Evolutionary conservation across 2,329 filamentous ascomycete species (phyloP), one percentile per base, ranked within the genome.

Genomic region (Fusarium sp.): DNA sequence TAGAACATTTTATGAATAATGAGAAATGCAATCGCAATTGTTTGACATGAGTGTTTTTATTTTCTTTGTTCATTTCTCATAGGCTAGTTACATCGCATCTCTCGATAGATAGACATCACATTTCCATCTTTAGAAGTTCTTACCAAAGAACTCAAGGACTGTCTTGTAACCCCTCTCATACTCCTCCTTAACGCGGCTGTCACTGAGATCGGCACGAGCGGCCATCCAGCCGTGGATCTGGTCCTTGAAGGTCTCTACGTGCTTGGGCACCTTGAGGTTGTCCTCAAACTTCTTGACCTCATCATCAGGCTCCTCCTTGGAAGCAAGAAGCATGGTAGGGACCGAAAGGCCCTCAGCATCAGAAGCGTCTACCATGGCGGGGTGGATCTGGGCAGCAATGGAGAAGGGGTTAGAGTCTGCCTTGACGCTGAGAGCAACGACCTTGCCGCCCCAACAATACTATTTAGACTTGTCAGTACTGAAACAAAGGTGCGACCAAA

Each of bases 191-290:
- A 90, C 87, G 47, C 85, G 86, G 55, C 85, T 82, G 52, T 91
- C 84, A 39, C 85, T 84, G 36, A 93, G 82, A 77, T 93, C 83
- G 0, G 88, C 85, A 32, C 91, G 87, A 3, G 92, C 91, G 3
- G 89, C 90, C 92, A 93, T 94, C 91, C 91, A 94, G 50, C 92
- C 92, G 81, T 94, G 92, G 78, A 91, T 87, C 86, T 92, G 91
- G 77, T 90, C 90, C 30, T 78, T 76, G 77, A 92, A 93, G n/a
- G 81, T 90, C 84, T 93, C 91, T 60, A 92, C 87, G 71, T 90
- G 86, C 77, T 90, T 89, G 66, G 87, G 82, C 5, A 83, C 87
- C 34, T 82, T 83, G 58, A 93, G 84, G 15, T 83, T 83, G n/a
- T 84, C 80, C 78, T 89, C 85, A 70, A 89, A 90, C 79, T 88